Evolutionary conservation across 345 rosid species (phyloP).

Genomic region (Pugionium cornutum): DNA sequence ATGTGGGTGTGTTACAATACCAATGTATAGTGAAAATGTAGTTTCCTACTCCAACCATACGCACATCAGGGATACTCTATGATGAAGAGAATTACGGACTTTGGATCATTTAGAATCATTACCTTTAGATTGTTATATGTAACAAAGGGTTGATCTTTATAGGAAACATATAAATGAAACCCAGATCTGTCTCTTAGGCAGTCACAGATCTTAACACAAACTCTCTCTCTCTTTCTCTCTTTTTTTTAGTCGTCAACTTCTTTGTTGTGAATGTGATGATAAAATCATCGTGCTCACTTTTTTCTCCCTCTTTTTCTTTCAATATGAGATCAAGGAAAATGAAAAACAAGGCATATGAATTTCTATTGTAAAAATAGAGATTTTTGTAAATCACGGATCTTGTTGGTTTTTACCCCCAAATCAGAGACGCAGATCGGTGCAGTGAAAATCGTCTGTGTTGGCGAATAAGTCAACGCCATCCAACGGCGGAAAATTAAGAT

Average conservation of each 20-base stretch:
- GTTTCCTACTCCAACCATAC: too few species aligned
- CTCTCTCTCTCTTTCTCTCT: constrained; percentile 1
- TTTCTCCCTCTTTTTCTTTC: constrained; percentile 22
- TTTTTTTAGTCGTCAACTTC: constrained; percentile 23
- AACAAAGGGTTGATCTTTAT: background rate
- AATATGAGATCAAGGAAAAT: constrained; percentile 31
- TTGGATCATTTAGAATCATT: constrained; percentile 1
- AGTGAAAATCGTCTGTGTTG: constrained; percentile 60
- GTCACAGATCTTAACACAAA: constrained; percentile 29
- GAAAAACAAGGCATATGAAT: constrained; percentile 21
- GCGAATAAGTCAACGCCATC: constrained; percentile 50
- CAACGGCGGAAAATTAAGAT: constrained; percentile 84
- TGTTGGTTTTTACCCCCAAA: background rate
- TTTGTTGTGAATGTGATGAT: constrained; percentile 12
- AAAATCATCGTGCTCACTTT: constrained; percentile 21
- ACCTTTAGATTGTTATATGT: constrained; percentile 20
- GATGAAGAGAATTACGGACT: too few species aligned
- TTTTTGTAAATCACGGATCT: constrained; percentile 9
- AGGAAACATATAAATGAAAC: background rate
- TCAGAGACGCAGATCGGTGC: constrained; percentile 77
- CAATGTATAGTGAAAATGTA: background rate
- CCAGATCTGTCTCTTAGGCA: constrained; percentile 31
- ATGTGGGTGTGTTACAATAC: background rate
- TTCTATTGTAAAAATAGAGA: constrained; percentile 19
- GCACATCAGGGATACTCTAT: too few species aligned